Evolutionary conservation across 106 monocot species (phyloP).

Genomic region (Phalaenopsis equestris): DNA sequence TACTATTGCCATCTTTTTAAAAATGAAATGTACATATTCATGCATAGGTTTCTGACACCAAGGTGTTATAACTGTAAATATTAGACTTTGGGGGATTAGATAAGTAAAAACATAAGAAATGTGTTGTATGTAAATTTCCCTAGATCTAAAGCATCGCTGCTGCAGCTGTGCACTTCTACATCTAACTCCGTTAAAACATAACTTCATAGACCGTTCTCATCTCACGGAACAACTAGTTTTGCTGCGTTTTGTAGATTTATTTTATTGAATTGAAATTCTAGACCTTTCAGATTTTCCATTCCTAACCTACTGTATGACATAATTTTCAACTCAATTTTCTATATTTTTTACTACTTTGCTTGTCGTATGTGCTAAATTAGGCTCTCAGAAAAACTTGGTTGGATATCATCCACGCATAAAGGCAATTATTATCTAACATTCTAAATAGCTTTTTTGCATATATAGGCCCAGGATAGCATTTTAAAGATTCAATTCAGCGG

Average conservation of each 20-base stretch:
- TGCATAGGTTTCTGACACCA: too few species aligned
- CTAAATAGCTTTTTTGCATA: background rate
- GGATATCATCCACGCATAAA: background rate
- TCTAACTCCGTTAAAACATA: background rate
- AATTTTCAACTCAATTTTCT: background rate
- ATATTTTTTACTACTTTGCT: background rate
- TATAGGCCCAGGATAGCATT: conserved; percentile 42
- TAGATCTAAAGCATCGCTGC: background rate
- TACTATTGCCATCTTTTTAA: too few species aligned
- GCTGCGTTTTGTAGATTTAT: background rate
- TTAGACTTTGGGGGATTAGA: too few species aligned
- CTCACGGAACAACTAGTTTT: background rate
- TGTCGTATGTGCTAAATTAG: background rate
- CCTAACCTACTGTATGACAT: background rate
- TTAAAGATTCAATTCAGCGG: conserved; percentile 17
- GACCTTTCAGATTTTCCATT: background rate
- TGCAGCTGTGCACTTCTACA: background rate
- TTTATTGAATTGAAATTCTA: background rate
- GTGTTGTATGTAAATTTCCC: background rate
- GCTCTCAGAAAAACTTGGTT: background rate
- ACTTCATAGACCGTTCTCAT: background rate
- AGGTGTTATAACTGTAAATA: too few species aligned
- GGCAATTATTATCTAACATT: background rate
- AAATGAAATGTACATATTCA: too few species aligned
- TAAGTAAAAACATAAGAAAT: too few species aligned